Conservation (phyloP, 129 eudicot species). For the Oenanthe sinensis region DNA sequence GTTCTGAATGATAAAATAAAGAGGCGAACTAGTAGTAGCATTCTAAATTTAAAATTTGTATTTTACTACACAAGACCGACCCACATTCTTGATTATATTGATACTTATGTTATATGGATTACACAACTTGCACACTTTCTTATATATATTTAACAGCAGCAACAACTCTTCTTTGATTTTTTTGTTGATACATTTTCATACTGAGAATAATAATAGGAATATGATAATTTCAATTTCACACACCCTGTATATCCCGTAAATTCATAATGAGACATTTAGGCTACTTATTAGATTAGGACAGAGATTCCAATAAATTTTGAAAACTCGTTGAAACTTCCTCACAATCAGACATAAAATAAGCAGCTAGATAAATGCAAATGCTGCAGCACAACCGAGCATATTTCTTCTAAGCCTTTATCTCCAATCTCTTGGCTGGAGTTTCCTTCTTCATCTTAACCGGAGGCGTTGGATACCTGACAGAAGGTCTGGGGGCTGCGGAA, state of each 20-base stretch:
- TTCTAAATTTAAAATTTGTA: too few relatives aligned
- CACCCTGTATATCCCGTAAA: background rate
- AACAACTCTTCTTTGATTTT: too few relatives aligned
- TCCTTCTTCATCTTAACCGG: background rate
- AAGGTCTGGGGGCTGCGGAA: conserved; percentile 10
- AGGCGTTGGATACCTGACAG: background rate
- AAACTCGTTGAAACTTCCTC: background rate
- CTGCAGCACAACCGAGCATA: background rate
- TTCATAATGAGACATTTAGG: background rate
- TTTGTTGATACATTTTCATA: background rate
- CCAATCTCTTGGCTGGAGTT: background rate
- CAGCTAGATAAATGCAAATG: background rate
- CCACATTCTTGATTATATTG: too few relatives aligned
- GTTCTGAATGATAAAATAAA: too few relatives aligned
- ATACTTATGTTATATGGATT: too few relatives aligned
- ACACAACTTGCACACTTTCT: too few relatives aligned
- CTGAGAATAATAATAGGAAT: too few relatives aligned
- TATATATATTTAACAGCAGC: too few relatives aligned
- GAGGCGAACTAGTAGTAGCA: too few relatives aligned
- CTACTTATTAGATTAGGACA: background rate
- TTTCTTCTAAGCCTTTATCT: background rate
- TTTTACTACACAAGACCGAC: too few relatives aligned
- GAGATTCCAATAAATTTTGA: background rate
- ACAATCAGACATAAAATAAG: background rate
- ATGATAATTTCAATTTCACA: too few relatives aligned